Base-by-base conservation (phyloP, 139 green algal species). In the Microglena sp. region DNA sequence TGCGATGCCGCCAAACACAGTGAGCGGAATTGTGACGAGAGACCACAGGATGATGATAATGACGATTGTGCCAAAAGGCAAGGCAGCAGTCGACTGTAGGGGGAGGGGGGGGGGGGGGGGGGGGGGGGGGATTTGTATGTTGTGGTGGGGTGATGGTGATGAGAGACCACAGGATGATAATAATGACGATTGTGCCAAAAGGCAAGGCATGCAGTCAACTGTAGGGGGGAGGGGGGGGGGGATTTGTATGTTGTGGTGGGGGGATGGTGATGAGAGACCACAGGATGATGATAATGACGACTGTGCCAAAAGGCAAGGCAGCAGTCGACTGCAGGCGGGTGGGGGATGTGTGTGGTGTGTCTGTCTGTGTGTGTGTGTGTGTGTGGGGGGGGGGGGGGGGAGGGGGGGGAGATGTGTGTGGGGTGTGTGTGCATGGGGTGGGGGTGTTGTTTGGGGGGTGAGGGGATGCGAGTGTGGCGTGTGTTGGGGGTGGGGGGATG, bases 1-100 rank as follows among this genome's bases (percentile, higher is more conserved):
- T 4, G 83, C 77, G 67, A 96, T 93, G 58, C 87, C 91, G 15
- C 91, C 91, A 35, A 96, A 68, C n/a, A 97, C 85, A 1, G 91
- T 96, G 33, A 97, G 82, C 0, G 90, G 90, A 64, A 96, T 87
- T 8, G 91, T 96, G 31, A 91, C 74, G 3, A 92, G 57, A 1
- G 74, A 78, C 88, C 88, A 95, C 55, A 95, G 81, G 56, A 93
- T 59, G n/a, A 90, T 67, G 50, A 95, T 92, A 68, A 92, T 82
- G 35, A 74, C 71, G 60, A 95, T 94, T 27, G 88, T 93, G 44
- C 87, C 81, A 55, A 92, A 92, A 0, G 88, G 88, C 73, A 92
- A 75, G 0, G 84, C 87, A 3, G 80, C 77, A 1, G 83, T 92
- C n/a, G 84, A 86, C 74, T 81, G 74, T 58, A 35, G n/a, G 45